Conservation (phyloP, 2,329 filamentous ascomycete genomes). For the Cladosporium sp. region DNA sequence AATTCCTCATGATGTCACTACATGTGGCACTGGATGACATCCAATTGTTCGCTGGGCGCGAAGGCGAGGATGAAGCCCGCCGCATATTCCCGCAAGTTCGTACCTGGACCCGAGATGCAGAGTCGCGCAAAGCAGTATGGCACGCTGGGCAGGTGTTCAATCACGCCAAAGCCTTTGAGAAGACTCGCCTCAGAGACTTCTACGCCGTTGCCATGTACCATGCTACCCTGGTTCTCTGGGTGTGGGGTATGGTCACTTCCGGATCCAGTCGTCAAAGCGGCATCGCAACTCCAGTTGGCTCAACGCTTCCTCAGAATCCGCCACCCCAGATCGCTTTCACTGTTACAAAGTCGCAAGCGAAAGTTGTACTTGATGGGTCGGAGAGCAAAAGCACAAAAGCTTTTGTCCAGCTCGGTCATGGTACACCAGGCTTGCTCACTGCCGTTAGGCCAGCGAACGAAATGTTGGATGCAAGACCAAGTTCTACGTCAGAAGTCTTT, state of each 20-base stretch:
- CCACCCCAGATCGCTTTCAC: neutral
- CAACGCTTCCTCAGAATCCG: neutral
- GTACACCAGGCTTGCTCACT: conserved; percentile 47
- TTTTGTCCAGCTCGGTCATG: conserved; percentile 61
- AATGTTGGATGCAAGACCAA: conserved; percentile 13
- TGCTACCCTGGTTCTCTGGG: conserved; percentile 67
- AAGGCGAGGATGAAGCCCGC: conserved; percentile 64
- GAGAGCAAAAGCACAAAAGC: conserved; percentile 55
- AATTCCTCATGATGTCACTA: conserved; percentile 62
- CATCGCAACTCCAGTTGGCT: conserved; percentile 22
- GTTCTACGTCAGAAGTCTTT: conserved; percentile 21
- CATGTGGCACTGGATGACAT: conserved; percentile 64
- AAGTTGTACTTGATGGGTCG: conserved; percentile 52
- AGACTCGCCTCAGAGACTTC: conserved; percentile 55
- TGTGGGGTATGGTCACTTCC: conserved; percentile 55
- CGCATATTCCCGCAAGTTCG: conserved; percentile 57
- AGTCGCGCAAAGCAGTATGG: conserved; percentile 62
- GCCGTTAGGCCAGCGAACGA: conserved; percentile 47
- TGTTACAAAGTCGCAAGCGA: conserved; percentile 2
- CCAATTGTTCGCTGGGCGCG: conserved; percentile 65
- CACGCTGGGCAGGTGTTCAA: conserved; percentile 67
- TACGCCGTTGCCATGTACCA: conserved; percentile 68
- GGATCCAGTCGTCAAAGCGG: conserved; percentile 43
- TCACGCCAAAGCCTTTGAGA: conserved; percentile 46
- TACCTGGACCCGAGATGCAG: conserved; percentile 56